phyloP scores from a whole-genome alignment of 371 early-diverging fungal genomes.

The Catenaria anguillulae region DNA sequence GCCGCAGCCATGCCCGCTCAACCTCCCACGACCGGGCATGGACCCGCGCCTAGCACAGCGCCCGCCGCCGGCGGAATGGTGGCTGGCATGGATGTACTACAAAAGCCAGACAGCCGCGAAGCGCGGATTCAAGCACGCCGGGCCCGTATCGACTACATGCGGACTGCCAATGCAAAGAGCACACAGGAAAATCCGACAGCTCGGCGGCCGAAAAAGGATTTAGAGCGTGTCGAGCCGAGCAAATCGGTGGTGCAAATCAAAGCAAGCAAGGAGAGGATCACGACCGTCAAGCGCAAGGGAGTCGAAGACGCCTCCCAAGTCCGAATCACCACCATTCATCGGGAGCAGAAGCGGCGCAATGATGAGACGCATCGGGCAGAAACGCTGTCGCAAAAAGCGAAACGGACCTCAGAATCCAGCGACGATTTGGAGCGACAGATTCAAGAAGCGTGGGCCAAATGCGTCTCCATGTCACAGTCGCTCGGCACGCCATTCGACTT shows the following conservation, averaged over 20 bases:
- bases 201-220: background rate
- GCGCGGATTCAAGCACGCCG: background rate
- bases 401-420: background rate
- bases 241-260: background rate
- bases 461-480: background rate
- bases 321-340: background rate
- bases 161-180: background rate
- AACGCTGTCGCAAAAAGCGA: background rate
- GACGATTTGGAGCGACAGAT: background rate
- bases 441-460: background rate
- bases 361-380: background rate
- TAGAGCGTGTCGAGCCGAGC: background rate
- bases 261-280: background rate
- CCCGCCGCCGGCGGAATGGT: too few species aligned
- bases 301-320: background rate
- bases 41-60: too few species aligned
- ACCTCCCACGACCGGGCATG: too few species aligned
- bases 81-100: too few species aligned
- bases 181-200: too few species aligned
- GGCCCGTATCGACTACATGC: background rate
- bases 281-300: background rate
- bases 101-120: background rate
- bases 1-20: too few species aligned
- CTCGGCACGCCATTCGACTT: background rate
- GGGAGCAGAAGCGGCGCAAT: background rate